phyloP scores from a whole-genome alignment of 768 basidiomycete genomes.

The Trametes cubensis region DNA sequence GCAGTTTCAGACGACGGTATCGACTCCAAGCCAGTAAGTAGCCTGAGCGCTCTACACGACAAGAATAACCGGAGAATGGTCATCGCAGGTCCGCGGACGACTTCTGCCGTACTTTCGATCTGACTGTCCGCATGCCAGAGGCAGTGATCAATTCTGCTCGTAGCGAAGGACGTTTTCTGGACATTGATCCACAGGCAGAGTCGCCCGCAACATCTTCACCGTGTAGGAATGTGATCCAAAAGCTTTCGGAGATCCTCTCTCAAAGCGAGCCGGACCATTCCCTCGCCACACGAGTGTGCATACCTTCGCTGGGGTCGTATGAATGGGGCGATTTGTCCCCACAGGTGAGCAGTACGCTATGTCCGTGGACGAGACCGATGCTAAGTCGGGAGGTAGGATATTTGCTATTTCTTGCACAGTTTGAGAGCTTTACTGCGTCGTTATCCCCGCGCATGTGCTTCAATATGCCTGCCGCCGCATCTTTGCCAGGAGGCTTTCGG shows the following conservation, averaged over 20 bases:
- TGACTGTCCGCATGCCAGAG: conserved; percentile 63
- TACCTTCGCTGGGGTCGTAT: conserved; percentile 63
- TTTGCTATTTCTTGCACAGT: conserved; percentile 72
- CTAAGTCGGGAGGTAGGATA: conserved; percentile 46
- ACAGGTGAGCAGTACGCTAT: conserved; percentile 46
- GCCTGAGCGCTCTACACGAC: conserved; percentile 7
- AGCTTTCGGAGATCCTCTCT: conserved; percentile 18
- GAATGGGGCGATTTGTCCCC: conserved; percentile 67
- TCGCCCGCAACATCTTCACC: conserved; percentile 12
- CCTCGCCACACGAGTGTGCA: conserved; percentile 56
- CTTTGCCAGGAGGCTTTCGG: conserved; percentile 60
- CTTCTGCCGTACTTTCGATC: conserved; percentile 73
- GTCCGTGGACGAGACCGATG: not conserved
- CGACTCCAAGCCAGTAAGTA: conserved; percentile 51
- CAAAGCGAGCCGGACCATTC: conserved; percentile 20
- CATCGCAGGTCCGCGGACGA: conserved; percentile 52
- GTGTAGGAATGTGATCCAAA: conserved; percentile 16
- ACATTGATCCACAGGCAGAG: conserved; percentile 25
- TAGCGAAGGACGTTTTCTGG: conserved; percentile 42
- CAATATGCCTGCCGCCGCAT: conserved; percentile 67
- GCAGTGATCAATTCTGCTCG: conserved; percentile 50
- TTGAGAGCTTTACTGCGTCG: conserved; percentile 63
- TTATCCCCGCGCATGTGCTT: conserved; percentile 63
- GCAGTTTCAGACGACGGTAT: conserved; percentile 85
- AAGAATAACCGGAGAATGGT: conserved; percentile 5